Conservation (phyloP, 257 asterid genomes). For the Linaria vulgaris region DNA sequence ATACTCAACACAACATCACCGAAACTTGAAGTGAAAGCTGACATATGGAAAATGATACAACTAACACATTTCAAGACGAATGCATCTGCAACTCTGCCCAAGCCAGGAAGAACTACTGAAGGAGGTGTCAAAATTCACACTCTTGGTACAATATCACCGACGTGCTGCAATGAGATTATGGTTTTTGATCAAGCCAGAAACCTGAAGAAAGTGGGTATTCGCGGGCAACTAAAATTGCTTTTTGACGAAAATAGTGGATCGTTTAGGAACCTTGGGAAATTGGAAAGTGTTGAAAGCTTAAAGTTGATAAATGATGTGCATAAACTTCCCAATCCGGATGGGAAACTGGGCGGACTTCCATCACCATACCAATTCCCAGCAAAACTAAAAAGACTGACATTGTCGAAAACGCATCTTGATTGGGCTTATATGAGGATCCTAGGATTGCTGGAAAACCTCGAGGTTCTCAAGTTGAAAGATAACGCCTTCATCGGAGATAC, state of each 20-base stretch:
- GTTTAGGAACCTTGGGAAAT: slow-evolving; percentile 15
- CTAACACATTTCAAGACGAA: slow-evolving; percentile 41
- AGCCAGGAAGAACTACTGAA: too few species aligned
- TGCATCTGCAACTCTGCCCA: slow-evolving; percentile 22
- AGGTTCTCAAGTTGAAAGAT: slow-evolving; percentile 35
- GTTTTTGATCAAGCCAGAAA: slow-evolving; percentile 9
- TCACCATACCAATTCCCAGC: slow-evolving; percentile 23
- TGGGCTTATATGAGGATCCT: slow-evolving; percentile 40
- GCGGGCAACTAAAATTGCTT: slow-evolving; percentile 22
- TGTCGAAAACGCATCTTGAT: slow-evolving; percentile 23
- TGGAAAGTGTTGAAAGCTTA: slow-evolving; percentile 23
- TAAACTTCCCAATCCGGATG: not conserved
- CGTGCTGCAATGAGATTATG: slow-evolving; percentile 24
- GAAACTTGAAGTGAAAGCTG: slow-evolving; percentile 21
- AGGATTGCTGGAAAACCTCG: slow-evolving; percentile 29
- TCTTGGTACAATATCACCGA: slow-evolving; percentile 21
- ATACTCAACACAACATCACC: slow-evolving; percentile 21
- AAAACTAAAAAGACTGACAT: slow-evolving; percentile 29
- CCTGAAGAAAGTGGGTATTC: slow-evolving; percentile 31
- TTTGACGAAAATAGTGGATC: slow-evolving; percentile 2
- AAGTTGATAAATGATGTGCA: slow-evolving; percentile 26
- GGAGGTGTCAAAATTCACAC: slow-evolving; percentile 29
- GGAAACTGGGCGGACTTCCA: slow-evolving; percentile 21
- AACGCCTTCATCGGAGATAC: slow-evolving; percentile 31
- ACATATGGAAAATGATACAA: slow-evolving; percentile 33